phyloP scores from a whole-genome alignment of 169 alveolate genomes.

The Plasmodium ovale region DNA sequence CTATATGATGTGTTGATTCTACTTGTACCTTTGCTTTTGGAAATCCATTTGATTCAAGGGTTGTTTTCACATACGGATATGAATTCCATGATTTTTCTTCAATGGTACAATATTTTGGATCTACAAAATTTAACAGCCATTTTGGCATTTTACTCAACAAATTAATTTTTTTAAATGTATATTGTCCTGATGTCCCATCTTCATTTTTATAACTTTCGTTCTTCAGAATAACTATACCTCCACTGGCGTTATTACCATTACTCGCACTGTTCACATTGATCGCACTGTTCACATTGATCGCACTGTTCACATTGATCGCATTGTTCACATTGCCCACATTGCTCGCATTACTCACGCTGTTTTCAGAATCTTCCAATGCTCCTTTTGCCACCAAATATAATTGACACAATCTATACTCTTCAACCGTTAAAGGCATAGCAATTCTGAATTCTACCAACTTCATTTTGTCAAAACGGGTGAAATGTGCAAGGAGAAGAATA shows the following conservation, averaged over 20 bases:
- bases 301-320: not conserved
- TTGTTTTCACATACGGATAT: conserved; percentile 37
- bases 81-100: conserved; percentile 78
- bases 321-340: not conserved
- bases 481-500: no score
- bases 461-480: conserved; percentile 5
- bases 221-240: conserved; percentile 56
- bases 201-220: conserved; percentile 46
- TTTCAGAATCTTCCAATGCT: conserved; percentile 68
- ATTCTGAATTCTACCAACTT: conserved; percentile 77
- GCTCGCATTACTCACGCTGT: not conserved
- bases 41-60: conserved; percentile 67
- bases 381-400: conserved; percentile 78
- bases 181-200: conserved; percentile 58
- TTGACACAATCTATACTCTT: conserved; percentile 79
- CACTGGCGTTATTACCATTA: not conserved
- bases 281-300: not conserved
- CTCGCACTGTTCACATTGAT: not conserved
- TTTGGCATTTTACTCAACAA: conserved; percentile 78
- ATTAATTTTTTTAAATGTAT: conserved; percentile 76
- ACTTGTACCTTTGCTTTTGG: conserved; percentile 76
- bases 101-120: conserved; percentile 74
- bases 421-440: conserved; percentile 79
- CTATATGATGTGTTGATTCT: conserved; percentile 21
- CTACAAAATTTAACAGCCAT: conserved; percentile 79